Evolutionary conservation across 2,329 filamentous ascomycete genomes (phyloP).

Genomic region (Aspergillus oerlinghausenensis): DNA sequence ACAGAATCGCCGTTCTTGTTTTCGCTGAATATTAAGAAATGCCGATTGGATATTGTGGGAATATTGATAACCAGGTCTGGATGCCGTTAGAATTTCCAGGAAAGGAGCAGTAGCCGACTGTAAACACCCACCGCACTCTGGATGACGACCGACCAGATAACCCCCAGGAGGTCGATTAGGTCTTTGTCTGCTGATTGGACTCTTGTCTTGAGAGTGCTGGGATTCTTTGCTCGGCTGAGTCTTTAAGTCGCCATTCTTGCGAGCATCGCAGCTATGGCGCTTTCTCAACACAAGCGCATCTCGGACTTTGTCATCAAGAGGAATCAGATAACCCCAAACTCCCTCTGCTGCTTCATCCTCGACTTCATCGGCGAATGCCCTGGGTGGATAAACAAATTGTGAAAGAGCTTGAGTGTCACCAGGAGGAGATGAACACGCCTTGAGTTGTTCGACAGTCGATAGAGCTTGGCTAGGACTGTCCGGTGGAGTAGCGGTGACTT

Average conservation of each 20-base stretch:
- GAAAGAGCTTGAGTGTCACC: slow-evolving; percentile 75
- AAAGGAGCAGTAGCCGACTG: not conserved
- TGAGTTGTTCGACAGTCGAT: slow-evolving; percentile 33
- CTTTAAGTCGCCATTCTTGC: slow-evolving; percentile 35
- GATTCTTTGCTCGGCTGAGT: slow-evolving; percentile 35
- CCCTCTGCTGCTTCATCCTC: slow-evolving; percentile 79
- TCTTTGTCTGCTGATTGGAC: slow-evolving; percentile 51
- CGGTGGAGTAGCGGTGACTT: slow-evolving; percentile 67
- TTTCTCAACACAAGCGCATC: slow-evolving; percentile 70
- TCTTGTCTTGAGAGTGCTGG: slow-evolving; percentile 45
- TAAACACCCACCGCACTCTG: slow-evolving; percentile 73
- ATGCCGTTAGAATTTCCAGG: slow-evolving; percentile 12
- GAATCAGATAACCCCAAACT: slow-evolving; percentile 93
- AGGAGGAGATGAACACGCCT: slow-evolving; percentile 59
- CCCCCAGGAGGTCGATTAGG: slow-evolving; percentile 63
- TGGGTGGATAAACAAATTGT: slow-evolving; percentile 71
- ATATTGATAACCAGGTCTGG: slow-evolving; percentile 70
- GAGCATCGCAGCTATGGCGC: slow-evolving; percentile 62
- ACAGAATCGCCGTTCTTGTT: slow-evolving; percentile 54
- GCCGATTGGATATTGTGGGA: slow-evolving; percentile 77
- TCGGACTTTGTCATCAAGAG: slow-evolving; percentile 67
- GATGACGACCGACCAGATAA: slow-evolving; percentile 87
- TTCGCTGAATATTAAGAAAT: slow-evolving; percentile 53
- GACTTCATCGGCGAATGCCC: slow-evolving; percentile 72
- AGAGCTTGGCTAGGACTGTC: slow-evolving; percentile 54